Percentiles rank a stretch among this genome's conserved stretches.
Evolutionary conservation across 2,329 filamentous ascomycete species (phyloP).

Genomic region (Massarina eburnea): DNA sequence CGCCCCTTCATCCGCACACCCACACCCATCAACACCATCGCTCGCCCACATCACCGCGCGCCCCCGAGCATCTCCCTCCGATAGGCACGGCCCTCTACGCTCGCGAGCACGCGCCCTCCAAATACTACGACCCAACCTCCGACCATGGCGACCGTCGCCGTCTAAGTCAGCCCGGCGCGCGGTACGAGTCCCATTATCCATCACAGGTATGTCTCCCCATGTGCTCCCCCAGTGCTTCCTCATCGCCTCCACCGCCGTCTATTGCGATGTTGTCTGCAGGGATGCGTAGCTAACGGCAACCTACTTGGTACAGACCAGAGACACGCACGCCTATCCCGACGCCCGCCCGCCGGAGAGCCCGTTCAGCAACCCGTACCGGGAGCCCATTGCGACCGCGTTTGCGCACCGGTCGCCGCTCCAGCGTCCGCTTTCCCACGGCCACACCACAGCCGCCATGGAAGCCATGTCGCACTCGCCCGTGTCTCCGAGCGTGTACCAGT

Average conservation of each 20-base stretch:
- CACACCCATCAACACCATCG: conserved; percentile 26
- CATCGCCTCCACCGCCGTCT: background rate
- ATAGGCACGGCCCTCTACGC: conserved; percentile 42
- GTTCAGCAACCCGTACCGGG: conserved; percentile 43
- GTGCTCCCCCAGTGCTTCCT: conserved; percentile 3
- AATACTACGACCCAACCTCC: conserved; percentile 54
- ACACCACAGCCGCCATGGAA: conserved; percentile 35
- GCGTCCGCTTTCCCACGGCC: conserved; percentile 41
- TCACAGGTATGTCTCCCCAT: conserved; percentile 29
- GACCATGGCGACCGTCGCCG: conserved; percentile 46
- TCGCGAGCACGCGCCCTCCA: conserved; percentile 45
- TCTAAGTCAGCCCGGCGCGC: conserved; percentile 33
- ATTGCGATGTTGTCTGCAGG: conserved; percentile 12
- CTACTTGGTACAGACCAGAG: conserved; percentile 33
- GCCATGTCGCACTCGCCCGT: conserved; percentile 42
- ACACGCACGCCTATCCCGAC: conserved; percentile 37
- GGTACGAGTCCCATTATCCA: conserved; percentile 37
- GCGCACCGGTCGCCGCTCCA: conserved; percentile 40
- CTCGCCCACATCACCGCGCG: conserved; percentile 39
- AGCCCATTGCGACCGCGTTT: conserved; percentile 36
- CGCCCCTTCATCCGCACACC: conserved; percentile 11
- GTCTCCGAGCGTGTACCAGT: conserved; percentile 39
- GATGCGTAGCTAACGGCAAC: conserved; percentile 23
- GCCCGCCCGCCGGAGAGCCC: conserved; percentile 34
- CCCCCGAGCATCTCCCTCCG: conserved; percentile 44